A percentile compares a stretch with the other conserved stretches of the same genome.
Evolutionary conservation across 306 rosid genomes (phyloP).

Genomic region (Rosa persica): DNA sequence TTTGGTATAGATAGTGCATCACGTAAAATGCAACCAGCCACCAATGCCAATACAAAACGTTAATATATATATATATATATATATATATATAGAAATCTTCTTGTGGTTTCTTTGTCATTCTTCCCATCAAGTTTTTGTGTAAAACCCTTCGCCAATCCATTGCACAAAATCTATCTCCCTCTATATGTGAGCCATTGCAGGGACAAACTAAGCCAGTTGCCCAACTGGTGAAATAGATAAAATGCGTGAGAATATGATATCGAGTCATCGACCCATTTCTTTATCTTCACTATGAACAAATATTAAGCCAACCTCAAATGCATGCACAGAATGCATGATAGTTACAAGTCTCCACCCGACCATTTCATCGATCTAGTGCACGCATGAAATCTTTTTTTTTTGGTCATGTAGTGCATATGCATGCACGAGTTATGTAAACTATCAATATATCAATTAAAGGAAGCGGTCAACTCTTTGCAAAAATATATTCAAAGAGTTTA

Average conservation of each 20-base stretch:
- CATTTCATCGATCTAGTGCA: not conserved
- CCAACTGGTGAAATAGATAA: not conserved
- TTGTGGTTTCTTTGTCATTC: conserved; percentile 1
- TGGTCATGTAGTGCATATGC: conserved; percentile 2
- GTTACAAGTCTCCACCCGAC: not conserved
- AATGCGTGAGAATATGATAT: not conserved
- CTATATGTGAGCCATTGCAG: not conserved
- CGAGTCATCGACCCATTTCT: not conserved
- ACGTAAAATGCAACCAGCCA: not conserved
- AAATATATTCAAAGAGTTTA: not conserved
- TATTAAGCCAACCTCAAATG: not conserved
- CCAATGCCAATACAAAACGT: not conserved
- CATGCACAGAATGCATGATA: not conserved
- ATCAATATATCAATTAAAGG: not conserved
- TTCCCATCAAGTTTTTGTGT: not conserved
- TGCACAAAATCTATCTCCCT: conserved; percentile 3
- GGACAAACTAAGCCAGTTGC: not conserved
- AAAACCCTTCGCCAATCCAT: not conserved
- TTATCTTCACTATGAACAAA: not conserved
- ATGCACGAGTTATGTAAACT: not conserved
- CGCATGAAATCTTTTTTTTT: not conserved
- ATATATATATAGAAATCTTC: not conserved
- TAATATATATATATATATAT: not conserved
- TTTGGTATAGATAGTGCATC: not conserved
- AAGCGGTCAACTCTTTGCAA: not conserved